Base-by-base conservation (phyloP, 2,329 filamentous ascomycete species). In the Fusarium sp. region DNA sequence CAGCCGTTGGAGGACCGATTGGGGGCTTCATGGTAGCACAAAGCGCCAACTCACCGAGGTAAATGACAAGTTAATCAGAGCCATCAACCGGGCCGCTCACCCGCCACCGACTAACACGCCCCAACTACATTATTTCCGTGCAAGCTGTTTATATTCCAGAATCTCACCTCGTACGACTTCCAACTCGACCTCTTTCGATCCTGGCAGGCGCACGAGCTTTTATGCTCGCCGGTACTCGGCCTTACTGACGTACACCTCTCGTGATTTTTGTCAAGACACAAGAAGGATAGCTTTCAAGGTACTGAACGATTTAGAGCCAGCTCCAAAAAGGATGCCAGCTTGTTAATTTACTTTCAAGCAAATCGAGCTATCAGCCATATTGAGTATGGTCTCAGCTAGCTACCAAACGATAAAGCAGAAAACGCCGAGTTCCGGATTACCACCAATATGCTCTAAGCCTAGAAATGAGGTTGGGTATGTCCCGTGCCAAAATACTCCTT, bases 401-500 rank as follows among this genome's bases (percentile, higher is more conserved):
- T 67, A 38, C 43, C 39, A 36, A 56, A 65, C 24, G 31, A 58
- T 52, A 60, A 49, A 44, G 26, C 36, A 59, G 56, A 67, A 60
- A 73, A 73, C 71, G 71, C 71, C 71, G 26, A 38, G 36, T 50
- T 40, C 54, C 64, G 36, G 38, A 52, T 57, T 58, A 58, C 43
- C 44, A 33, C 38, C 53, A 19, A 36, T 51, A 44, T 61, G 60
- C 52, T 62, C 60, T 60, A 55, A 55, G 54, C 62, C 53, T 51
- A 69, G 40, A 59, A 63, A 39, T 36, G 33, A 62, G 63, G 65
- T 54, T 46, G 61, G 66, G 57, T 67, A 69, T 69, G 49, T 42
- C 38, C 67, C 57, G 58, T 69, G 62, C 67, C 57, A 26, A 64
- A 60, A 42, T 63, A 69, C 67, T 69, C 66, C 62, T 59, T 70